Base-by-base conservation (phyloP, 306 rosid genomes). In the Pyrus bretschneideri region DNA sequence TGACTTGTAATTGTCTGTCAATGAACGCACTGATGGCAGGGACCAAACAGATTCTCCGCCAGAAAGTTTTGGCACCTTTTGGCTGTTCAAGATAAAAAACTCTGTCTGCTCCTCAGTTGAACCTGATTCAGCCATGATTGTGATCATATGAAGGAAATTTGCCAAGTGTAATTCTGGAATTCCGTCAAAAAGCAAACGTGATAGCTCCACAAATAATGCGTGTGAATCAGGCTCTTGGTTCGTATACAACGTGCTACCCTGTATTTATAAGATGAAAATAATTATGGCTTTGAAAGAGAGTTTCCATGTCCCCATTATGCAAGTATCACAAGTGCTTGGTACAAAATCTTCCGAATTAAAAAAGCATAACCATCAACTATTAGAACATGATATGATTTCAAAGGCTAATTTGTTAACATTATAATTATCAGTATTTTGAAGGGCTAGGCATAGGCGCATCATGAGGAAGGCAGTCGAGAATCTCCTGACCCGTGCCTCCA, bases 61-160 rank as follows among this genome's bases (percentile, higher is more conserved):
- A 0, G 93, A 87, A 83, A 90, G 93, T 62, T 82, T 82, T 0
- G 89, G 82, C 57, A 95, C 74, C 83, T 84, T 89, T 81, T 92
- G 98, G 88, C 80, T 92, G 73, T 86, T 89, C 78, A 78, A 71
- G 79, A 95, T 81, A 78, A 93, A 91, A 73, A 81, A 63, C 72
- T 93, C 96, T n/a, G 83, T 85, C 78, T 91, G 92, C 81, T 89
- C 93, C 85, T 80, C 77, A 9, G 85, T 74, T 35, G 89, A 89
- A 62, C 89, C 96, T 31, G 91, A 85, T 78, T 90, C 89, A 6
- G 87, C 87, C 96, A 88, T 92, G 69, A 89, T 85, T 74, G 90
- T 84, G 81, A 95, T 88, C 87, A 88, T 89, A 80, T 88, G 92
- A 77, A 95, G 96, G 87, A 95, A 95, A 89, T 95, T 92, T 76